Evolutionary conservation across 1,139 yeast species (phyloP).

Genomic region (Pichia inconspicua): DNA sequence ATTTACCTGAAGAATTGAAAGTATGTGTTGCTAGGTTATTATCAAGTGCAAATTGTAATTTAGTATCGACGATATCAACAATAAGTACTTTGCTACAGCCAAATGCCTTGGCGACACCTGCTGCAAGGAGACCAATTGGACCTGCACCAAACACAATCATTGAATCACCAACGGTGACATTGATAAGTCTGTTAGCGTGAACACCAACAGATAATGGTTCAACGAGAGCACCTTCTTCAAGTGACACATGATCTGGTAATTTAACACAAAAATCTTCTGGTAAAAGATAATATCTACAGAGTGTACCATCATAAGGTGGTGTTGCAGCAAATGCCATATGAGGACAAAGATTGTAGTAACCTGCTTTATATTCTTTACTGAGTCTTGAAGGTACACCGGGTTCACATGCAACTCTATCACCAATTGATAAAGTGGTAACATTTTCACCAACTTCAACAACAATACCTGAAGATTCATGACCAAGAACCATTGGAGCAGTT

Average conservation of each 20-base stretch:
- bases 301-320: conserved; percentile 72
- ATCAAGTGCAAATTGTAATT: conserved; percentile 51
- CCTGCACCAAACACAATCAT: conserved; percentile 88
- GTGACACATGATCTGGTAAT: conserved; percentile 66
- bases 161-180: conserved; percentile 60
- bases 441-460: conserved; percentile 57
- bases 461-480: conserved; percentile 47
- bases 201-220: conserved; percentile 88
- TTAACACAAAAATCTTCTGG: conserved; percentile 84
- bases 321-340: conserved; percentile 84
- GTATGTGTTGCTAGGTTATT: conserved; percentile 46
- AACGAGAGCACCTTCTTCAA: conserved; percentile 82
- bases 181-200: conserved; percentile 69
- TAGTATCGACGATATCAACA: conserved; percentile 55
- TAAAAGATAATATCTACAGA: conserved; percentile 59
- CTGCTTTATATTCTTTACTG: conserved; percentile 66
- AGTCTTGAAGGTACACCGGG: conserved; percentile 73
- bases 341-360: conserved; percentile 74
- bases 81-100: conserved; percentile 70
- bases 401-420: conserved; percentile 79
- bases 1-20: conserved; percentile 43
- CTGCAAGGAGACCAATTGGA: conserved; percentile 79
- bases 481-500: conserved; percentile 33
- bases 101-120: conserved; percentile 70
- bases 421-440: conserved; percentile 56